Evolutionary conservation across 2,329 filamentous ascomycete species (phyloP), one percentile per base, ranked within the genome.

Genomic region (Aureobasidium leucospermi): DNA sequence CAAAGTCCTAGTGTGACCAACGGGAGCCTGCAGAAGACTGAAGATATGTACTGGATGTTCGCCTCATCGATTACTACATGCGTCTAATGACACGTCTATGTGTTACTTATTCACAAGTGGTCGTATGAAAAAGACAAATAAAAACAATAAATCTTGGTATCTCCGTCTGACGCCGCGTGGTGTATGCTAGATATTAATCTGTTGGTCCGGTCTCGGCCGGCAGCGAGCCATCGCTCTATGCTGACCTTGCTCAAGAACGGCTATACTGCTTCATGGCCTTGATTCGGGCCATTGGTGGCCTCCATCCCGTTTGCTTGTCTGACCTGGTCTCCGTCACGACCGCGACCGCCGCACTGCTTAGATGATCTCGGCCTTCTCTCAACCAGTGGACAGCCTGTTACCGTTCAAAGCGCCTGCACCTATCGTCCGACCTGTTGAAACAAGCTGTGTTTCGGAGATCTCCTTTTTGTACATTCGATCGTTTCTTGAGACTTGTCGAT

Each of bases 371-470:
- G 8, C 60, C 65, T 69, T 71, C 15, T 76, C 71, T 45, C 72
- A 34, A 11, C 70, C 68, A 59, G 69, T 71, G 15, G 75, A 74
- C 19, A 75, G 4, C 57, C 67, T 67, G 66, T 66, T 75, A 2
- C 74, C 75, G 48, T 71, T 68, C 0, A 70, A 61, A 13, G 68
- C 65, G 9, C 74, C 74, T 9, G 76, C 72, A 16, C 74, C 75
- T 31, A 69, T 69, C 23, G 64, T 66, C 38, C 67, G 67, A 6
- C 75, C 74, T 15, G 75, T 68, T 0, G 75, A 73, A 8, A 76
- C 71, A 10, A 76, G 60, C 46, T 73, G 70, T 32, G 70, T 69
- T 61, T 73, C 70, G 49, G 64, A 67, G 6, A 64, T 59, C 38
- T 67, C 64, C 16, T 66, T 67, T 63, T 72, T 72, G 42, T 56